These are phyloP conservation scores for Talaromyces wortmannii DNA, from an alignment of 495 filamentous ascomycete genomes.

Conservation along the genomic window DNA sequence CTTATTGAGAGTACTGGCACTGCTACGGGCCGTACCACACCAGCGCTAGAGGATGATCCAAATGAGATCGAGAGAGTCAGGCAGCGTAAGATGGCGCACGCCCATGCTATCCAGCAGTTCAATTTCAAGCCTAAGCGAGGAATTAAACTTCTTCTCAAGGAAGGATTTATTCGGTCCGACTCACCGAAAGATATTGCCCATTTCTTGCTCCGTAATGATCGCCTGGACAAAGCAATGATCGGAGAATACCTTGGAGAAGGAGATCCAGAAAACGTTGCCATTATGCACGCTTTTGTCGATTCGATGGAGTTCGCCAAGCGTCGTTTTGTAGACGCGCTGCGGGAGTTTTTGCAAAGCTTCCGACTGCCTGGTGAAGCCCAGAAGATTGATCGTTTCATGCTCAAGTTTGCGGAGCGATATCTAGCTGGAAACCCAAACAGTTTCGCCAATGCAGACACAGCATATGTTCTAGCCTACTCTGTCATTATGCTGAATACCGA, in stretches of 20 bases:
- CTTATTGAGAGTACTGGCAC: slow-evolving; percentile 46
- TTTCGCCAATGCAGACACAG: slow-evolving; percentile 96
- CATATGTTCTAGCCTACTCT: slow-evolving; percentile 91
- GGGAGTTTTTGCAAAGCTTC: slow-evolving; percentile 91
- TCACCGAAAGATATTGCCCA: slow-evolving; percentile 74
- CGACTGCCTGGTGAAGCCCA: slow-evolving; percentile 93
- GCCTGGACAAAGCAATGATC: slow-evolving; percentile 82
- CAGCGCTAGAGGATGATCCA: slow-evolving; percentile 79
- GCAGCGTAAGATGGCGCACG: slow-evolving; percentile 84
- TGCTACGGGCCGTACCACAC: slow-evolving; percentile 62
- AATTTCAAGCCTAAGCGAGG: slow-evolving; percentile 98
- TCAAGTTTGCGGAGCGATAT: slow-evolving; percentile 97
- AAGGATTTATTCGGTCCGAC: slow-evolving; percentile 77
- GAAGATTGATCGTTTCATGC: slow-evolving; percentile 99
- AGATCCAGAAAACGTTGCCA: slow-evolving; percentile 84
- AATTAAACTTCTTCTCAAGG: slow-evolving; percentile 72
- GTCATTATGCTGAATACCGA: slow-evolving; percentile 98
- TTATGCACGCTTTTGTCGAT: slow-evolving; percentile 98
- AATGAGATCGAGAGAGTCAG: slow-evolving; percentile 88
- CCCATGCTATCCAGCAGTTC: slow-evolving; percentile 83
- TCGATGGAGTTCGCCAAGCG: slow-evolving; percentile 90
- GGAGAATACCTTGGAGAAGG: slow-evolving; percentile 95
- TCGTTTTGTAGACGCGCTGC: slow-evolving; percentile 86
- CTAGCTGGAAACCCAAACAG: slow-evolving; percentile 92
- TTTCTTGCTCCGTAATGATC: slow-evolving; percentile 69